These are phyloP conservation scores for Pseudopithomyces maydicus DNA, from an alignment of 2,329 filamentous ascomycete genomes.

Conservation along the genomic window DNA sequence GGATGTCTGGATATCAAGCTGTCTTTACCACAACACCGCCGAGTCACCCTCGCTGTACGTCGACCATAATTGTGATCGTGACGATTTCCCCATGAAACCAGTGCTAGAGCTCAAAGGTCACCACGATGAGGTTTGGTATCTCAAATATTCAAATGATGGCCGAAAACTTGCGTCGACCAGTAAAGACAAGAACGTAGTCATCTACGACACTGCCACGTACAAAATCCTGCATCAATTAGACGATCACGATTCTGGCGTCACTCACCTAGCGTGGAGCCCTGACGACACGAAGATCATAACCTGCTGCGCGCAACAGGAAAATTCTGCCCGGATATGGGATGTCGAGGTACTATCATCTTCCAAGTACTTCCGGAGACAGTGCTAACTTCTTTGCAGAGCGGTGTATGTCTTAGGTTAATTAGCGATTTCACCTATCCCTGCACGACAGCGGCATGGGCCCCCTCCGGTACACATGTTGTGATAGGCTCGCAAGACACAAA, in stretches of 20 bases:
- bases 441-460: constrained; percentile 87
- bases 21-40: constrained; percentile 85
- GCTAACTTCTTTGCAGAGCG: constrained; percentile 28
- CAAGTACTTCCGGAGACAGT: background rate
- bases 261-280: constrained; percentile 88
- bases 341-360: constrained; percentile 31
- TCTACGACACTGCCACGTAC: constrained; percentile 81
- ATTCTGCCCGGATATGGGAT: constrained; percentile 77
- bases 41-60: constrained; percentile 82
- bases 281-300: constrained; percentile 86
- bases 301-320: constrained; percentile 71
- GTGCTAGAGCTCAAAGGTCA: constrained; percentile 74
- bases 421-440: constrained; percentile 81
- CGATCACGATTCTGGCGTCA: constrained; percentile 76
- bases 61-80: constrained; percentile 82
- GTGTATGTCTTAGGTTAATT: constrained; percentile 63
- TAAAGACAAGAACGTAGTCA: constrained; percentile 72
- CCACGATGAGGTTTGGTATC: constrained; percentile 85
- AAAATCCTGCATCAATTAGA: constrained; percentile 65
- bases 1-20: constrained; percentile 78
- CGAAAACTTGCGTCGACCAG: constrained; percentile 82
- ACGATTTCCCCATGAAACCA: constrained; percentile 76
- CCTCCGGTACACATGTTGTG: constrained; percentile 77
- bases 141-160: constrained; percentile 89
- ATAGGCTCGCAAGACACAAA: constrained; percentile 59